These are phyloP conservation scores for Sporisorium iseilematis-ciliati DNA, from an alignment of 1,284 basidiomycete species.

Conservation along the genomic window DNA sequence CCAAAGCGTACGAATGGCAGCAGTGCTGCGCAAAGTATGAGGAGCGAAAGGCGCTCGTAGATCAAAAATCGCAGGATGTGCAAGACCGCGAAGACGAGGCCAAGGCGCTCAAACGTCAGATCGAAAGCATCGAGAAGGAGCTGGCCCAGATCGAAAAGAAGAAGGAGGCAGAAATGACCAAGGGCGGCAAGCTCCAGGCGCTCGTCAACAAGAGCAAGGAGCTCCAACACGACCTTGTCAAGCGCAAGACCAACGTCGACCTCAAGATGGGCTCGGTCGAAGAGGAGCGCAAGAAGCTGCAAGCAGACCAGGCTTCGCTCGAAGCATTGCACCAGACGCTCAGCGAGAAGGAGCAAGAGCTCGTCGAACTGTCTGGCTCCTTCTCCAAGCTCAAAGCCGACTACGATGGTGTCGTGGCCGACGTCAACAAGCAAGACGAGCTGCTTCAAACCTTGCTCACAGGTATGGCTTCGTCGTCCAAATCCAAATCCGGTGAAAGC, in stretches of 20 bases:
- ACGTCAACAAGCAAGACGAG: conserved; percentile 84
- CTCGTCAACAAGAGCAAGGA: conserved; percentile 83
- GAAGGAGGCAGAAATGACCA: conserved; percentile 76
- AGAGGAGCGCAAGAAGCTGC: conserved; percentile 82
- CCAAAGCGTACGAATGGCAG: conserved; percentile 91
- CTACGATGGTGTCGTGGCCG: conserved; percentile 77
- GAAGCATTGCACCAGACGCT: conserved; percentile 71
- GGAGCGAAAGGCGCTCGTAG: conserved; percentile 70
- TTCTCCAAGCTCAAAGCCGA: conserved; percentile 73
- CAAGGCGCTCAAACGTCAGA: conserved; percentile 61
- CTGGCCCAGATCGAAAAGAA: conserved; percentile 72
- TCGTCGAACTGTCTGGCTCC: conserved; percentile 38
- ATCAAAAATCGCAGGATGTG: conserved; percentile 64
- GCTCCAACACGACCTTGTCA: conserved; percentile 86
- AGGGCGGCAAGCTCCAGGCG: conserved; percentile 83
- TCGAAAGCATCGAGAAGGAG: conserved; percentile 72
- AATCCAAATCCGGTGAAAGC: conserved; percentile 73
- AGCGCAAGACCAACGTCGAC: conserved; percentile 86
- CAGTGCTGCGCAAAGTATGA: conserved; percentile 66
- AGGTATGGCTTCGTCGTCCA: conserved; percentile 80
- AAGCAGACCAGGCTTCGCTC: conserved; percentile 74
- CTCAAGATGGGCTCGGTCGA: conserved; percentile 82
- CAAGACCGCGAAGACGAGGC: conserved; percentile 70
- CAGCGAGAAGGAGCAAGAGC: conserved; percentile 60
- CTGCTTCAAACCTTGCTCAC: conserved; percentile 95